phyloP scores from a whole-genome alignment of 345 rosid species.

The Brassica nigra region DNA sequence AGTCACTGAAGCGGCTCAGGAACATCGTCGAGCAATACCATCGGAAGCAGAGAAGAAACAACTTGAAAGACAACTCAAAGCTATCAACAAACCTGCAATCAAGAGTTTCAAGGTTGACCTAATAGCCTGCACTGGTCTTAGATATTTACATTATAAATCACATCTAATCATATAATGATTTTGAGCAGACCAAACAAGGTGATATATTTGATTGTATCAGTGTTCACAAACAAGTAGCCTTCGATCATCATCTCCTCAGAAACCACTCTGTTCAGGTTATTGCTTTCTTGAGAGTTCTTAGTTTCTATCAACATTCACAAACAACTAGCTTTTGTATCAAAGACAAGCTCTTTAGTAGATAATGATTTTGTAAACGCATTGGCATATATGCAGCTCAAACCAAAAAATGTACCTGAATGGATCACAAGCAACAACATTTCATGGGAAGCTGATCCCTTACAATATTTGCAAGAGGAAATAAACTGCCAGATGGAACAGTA shows the following conservation, averaged over 20 bases:
- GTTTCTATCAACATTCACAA: neutral
- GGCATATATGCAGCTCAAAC: constrained; percentile 14
- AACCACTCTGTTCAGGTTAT: constrained; percentile 42
- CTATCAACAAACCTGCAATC: constrained; percentile 40
- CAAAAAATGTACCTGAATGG: constrained; percentile 19
- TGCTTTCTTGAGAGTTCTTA: neutral
- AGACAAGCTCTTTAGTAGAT: neutral
- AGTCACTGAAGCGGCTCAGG: neutral
- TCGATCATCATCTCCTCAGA: constrained; percentile 31
- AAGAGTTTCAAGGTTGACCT: constrained; percentile 40
- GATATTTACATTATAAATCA: too few species aligned
- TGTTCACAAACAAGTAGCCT: neutral
- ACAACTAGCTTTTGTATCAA: neutral
- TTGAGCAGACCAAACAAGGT: constrained; percentile 31
- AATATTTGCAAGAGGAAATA: constrained; percentile 1
- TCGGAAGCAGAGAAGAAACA: constrained; percentile 33
- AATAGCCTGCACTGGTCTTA: neutral
- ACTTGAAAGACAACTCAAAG: constrained; percentile 31
- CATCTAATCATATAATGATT: neutral
- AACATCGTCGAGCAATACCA: neutral
- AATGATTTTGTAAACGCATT: neutral
- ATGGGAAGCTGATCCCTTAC: neutral
- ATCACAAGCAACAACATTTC: neutral
- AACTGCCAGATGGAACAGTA: constrained; percentile 32
- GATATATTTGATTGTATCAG: constrained; percentile 40